These are phyloP conservation scores for Gnomoniopsis smithogilvyi DNA, from an alignment of 2,329 filamentous ascomycete species.

Conservation along the genomic window DNA sequence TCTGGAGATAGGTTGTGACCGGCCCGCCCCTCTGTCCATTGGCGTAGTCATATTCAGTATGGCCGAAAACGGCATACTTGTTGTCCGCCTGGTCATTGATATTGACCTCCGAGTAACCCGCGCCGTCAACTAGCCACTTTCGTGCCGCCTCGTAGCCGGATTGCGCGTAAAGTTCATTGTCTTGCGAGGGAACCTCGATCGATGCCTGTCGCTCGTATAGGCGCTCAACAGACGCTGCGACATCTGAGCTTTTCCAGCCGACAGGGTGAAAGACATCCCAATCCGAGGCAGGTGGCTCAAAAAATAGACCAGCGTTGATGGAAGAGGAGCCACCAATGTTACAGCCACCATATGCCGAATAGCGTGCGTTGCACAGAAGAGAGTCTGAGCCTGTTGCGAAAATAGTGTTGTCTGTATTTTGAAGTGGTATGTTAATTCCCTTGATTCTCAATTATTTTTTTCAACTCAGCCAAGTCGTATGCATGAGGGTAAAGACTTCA, in stretches of 20 bases:
- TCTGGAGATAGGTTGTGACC: conserved; percentile 67
- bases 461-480: neutral
- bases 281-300: conserved; percentile 50
- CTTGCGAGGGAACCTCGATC: conserved; percentile 61
- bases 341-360: conserved; percentile 45
- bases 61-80: conserved; percentile 64
- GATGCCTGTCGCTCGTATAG: conserved; percentile 68
- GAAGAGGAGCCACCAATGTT: conserved; percentile 49
- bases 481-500: neutral
- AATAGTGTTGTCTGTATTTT: conserved; percentile 40
- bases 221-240: conserved; percentile 54
- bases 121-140: conserved; percentile 49
- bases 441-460: neutral
- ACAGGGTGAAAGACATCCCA: conserved; percentile 70
- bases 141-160: conserved; percentile 52
- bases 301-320: conserved; percentile 52
- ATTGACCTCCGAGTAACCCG: conserved; percentile 61
- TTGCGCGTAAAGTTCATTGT: conserved; percentile 64
- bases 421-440: no score
- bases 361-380: conserved; percentile 38
- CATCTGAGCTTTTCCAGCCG: conserved; percentile 67
- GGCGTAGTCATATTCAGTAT: conserved; percentile 64
- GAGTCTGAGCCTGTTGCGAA: conserved; percentile 36
- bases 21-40: conserved; percentile 67
- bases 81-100: conserved; percentile 52